Conservation (phyloP, 306 rosid species). For the Nissolia schottii region DNA sequence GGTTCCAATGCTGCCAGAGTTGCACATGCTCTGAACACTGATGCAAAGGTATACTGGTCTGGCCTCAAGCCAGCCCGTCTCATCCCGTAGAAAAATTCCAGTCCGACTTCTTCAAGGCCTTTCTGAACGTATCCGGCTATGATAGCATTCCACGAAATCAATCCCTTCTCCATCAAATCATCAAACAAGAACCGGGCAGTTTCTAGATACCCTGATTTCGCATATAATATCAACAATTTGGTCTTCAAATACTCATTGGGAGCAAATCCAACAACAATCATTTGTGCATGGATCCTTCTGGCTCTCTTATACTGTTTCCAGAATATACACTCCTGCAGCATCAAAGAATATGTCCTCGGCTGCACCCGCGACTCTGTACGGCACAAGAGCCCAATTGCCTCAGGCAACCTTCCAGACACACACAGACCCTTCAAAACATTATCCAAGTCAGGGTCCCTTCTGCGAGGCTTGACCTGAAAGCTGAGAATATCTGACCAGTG, state of each 20-base stretch:
- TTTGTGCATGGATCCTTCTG: conserved; percentile 55
- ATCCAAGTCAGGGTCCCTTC: conserved; percentile 35
- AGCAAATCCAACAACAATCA: conserved; percentile 54
- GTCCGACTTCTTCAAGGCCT: conserved; percentile 51
- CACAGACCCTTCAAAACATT: conserved; percentile 47
- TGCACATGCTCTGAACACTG: conserved; percentile 72
- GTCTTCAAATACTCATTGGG: conserved; percentile 52
- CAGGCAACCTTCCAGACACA: conserved; percentile 53
- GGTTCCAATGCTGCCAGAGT: conserved; percentile 61
- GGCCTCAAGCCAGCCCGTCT: conserved; percentile 64
- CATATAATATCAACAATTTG: conserved; percentile 59
- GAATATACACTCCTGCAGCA: conserved; percentile 74
- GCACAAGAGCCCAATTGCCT: conserved; percentile 60
- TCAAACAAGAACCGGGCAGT: conserved; percentile 49
- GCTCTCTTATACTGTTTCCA: conserved; percentile 57
- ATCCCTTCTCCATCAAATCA: conserved; percentile 37
- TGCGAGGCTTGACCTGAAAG: conserved; percentile 62
- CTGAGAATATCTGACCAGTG: conserved; percentile 54
- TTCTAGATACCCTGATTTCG: conserved; percentile 56
- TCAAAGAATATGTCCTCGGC: conserved; percentile 52
- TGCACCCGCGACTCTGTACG: conserved; percentile 30
- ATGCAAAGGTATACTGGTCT: conserved; percentile 73
- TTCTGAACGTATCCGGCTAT: conserved; percentile 59
- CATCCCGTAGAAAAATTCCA: conserved; percentile 53
- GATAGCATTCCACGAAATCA: conserved; percentile 70